Conservation (phyloP, 1,284 basidiomycete genomes). For the Mrakiaceae sp. region DNA sequence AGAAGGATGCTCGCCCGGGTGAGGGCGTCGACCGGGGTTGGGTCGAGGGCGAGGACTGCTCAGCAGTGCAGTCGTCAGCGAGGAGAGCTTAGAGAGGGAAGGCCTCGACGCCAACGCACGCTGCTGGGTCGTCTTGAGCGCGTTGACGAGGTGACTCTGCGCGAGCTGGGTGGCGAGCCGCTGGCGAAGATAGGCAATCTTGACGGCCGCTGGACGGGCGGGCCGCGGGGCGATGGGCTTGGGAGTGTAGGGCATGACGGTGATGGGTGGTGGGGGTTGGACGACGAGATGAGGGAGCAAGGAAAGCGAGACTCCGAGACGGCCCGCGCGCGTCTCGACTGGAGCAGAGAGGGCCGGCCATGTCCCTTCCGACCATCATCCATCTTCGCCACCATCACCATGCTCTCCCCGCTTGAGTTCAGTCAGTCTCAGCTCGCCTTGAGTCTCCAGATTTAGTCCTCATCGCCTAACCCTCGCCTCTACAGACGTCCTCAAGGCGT, state of each 20-base stretch:
- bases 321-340: no score
- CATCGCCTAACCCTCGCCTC: background rate
- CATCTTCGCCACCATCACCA: no score
- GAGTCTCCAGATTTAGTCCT: background rate
- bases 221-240: background rate
- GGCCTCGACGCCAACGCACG: background rate
- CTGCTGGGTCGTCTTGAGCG: constrained; percentile 10
- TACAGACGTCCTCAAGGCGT: background rate
- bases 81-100: background rate
- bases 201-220: background rate
- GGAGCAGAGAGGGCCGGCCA: no score
- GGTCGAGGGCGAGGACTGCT: constrained; percentile 9
- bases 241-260: background rate
- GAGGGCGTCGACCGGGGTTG: background rate
- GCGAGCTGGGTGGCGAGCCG: constrained; percentile 8
- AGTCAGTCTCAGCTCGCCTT: no score
- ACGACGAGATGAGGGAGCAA: background rate
- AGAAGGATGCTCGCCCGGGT: constrained; percentile 13
- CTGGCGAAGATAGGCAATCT: constrained; percentile 6
- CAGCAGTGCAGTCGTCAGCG: no score
- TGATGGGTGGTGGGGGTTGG: background rate
- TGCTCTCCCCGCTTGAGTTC: no score
- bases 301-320: no score
- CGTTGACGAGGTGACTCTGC: constrained; percentile 1
- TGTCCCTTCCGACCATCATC: no score